Evolutionary conservation across 2,329 filamentous ascomycete species (phyloP).

Genomic region (Apiospora aurea): DNA sequence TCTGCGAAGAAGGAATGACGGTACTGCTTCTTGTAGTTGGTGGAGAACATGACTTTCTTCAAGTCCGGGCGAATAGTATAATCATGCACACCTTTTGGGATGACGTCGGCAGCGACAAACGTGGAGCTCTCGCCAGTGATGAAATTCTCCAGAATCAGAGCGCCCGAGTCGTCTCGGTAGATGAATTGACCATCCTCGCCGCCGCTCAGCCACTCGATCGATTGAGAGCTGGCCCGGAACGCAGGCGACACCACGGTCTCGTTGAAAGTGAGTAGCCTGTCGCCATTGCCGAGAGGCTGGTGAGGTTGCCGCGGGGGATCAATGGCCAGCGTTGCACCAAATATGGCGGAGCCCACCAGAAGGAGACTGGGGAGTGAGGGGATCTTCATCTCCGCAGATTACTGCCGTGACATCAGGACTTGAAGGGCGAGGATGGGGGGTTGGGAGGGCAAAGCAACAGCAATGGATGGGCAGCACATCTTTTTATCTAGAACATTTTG

Average conservation of each 20-base stretch:
- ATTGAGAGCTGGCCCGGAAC: slow-evolving; percentile 54
- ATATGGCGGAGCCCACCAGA: not conserved
- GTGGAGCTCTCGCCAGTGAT: slow-evolving; percentile 62
- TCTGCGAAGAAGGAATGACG: slow-evolving; percentile 73
- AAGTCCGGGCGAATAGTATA: slow-evolving; percentile 69
- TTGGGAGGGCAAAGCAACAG: not conserved
- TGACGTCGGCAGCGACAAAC: slow-evolving; percentile 64
- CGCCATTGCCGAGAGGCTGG: slow-evolving; percentile 62
- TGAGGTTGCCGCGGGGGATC: slow-evolving; percentile 59
- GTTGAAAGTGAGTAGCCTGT: slow-evolving; percentile 65
- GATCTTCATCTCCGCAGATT: not conserved
- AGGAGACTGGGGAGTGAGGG: slow-evolving; percentile 7
- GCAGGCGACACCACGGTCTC: slow-evolving; percentile 58
- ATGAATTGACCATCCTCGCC: slow-evolving; percentile 69
- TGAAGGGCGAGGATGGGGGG: not conserved
- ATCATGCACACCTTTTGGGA: slow-evolving; percentile 61
- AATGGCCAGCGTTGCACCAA: slow-evolving; percentile 42
- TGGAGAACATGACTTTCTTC: slow-evolving; percentile 65
- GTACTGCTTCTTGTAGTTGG: slow-evolving; percentile 73
- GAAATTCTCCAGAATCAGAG: slow-evolving; percentile 68
- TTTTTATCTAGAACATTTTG: not conserved
- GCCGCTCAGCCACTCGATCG: slow-evolving; percentile 63
- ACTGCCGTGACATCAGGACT: not conserved
- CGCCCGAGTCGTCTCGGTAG: slow-evolving; percentile 55
- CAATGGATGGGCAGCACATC: not conserved